Conservation (phyloP, 345 rosid species). For the Euclidium syriacum region DNA sequence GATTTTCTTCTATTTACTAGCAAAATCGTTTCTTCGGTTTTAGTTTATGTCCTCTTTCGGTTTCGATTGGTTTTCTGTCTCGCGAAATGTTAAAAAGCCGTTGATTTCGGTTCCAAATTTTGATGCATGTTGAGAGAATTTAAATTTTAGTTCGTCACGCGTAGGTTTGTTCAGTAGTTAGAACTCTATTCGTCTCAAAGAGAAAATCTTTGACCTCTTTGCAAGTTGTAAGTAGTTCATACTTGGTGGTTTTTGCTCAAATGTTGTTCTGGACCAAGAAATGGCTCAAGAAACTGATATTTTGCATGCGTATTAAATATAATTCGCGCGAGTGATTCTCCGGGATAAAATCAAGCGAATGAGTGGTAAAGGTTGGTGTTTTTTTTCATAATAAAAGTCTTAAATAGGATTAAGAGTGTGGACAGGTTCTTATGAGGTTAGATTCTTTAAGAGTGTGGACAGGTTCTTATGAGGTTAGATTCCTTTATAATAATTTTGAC, state of each 20-base stretch:
- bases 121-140: neutral
- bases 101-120: neutral
- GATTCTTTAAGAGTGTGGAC: no score
- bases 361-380: neutral
- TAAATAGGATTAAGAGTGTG: neutral
- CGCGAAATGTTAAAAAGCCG: neutral
- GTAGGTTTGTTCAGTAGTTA: neutral
- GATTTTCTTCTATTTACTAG: conserved; percentile 5
- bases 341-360: neutral
- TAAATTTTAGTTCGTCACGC: neutral
- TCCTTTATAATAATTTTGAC: neutral
- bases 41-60: neutral
- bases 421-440: neutral
- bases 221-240: neutral
- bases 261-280: neutral
- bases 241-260: neutral
- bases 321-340: neutral
- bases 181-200: neutral
- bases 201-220: neutral
- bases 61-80: neutral
- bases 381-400: conserved; percentile 1
- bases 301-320: neutral
- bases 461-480: neutral
- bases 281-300: neutral
- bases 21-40: neutral